Base-by-base conservation (phyloP, 2,329 filamentous ascomycete species). In the Trichoderma guizhouense region DNA sequence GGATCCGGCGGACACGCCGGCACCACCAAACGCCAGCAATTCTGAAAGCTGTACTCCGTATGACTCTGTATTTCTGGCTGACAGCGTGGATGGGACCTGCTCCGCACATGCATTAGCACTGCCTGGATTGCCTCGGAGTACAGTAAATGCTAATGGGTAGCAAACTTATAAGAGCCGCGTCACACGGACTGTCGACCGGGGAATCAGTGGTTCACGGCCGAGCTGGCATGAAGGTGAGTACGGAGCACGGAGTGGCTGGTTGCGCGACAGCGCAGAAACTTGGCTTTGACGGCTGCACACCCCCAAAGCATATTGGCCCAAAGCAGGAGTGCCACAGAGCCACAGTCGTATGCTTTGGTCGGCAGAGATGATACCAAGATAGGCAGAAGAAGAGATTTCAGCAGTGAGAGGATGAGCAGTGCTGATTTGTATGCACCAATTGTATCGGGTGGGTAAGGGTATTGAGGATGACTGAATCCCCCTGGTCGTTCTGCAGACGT, bases 131-230 rank as follows among this genome's bases (percentile, higher is more conserved):
- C 57, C 21, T 47, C 60, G 67, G 55, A 69, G 36, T 15, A 62
- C 28, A 36, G 55, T 21, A 62, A 15, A 21, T 67, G 43, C 47
- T n/a, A 53, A 36, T 69, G 39, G 67, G 57, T 26, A 69, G 55
- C 67, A 69, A 69, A 62, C 57, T 62, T 69, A 69, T 60, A 69
- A 69, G 67, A 69, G 67, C 67, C 67, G 67, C 57, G 67, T 69
- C 55, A 61, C 57, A 69, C 66, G 28, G 36, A 26, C 66, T 60
- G 55, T 69, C 26, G 66, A 51, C 66, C 55, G 57, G 67, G 57
- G 39, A 62, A 53, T 62, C 65, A 62, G 57, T 69, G 67, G 55
- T 36, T 62, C 57, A 62, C 47, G 26, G 39, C 39, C 28, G 39
- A 32, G 55, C 53, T 47, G 55, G 24, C 65, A 47, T 60, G n/a